Base-by-base conservation (phyloP, 1,284 basidiomycete species). In the Trametes sp. region DNA sequence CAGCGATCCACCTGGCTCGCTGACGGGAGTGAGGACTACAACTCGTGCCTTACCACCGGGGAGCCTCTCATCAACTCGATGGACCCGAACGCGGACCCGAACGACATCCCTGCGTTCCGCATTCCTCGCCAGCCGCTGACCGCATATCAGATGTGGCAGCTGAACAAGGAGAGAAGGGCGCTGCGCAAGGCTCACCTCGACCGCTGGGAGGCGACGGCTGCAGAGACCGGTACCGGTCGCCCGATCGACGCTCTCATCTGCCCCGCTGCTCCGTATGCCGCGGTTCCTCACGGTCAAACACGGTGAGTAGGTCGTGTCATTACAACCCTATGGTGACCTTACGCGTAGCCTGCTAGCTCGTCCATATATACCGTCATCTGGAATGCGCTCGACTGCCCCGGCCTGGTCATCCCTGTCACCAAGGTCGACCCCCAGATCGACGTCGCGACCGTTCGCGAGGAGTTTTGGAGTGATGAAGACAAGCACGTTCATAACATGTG, bases 311-410 rank as follows among this genome's bases (percentile, higher is more conserved):
- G 11, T 5, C 28, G 8, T 7, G 16, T n/a, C n/a, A n/a, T n/a
- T n/a, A n/a, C n/a, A n/a, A n/a, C n/a, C n/a, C n/a, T n/a, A n/a
- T n/a, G 35, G 13, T 7, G 23, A 6, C 21, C 10, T 21, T n/a
- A 49, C 33, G 4, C 9, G 4, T 41, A 19, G 19, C 2, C 2
- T n/a, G 1, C 10, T 16, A 68, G 64, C n/a, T 68, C 67, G 2
- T 64, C 67, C 1, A 54, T 68, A 13, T 68, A 68, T 21, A 92
- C 91, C 0, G 79, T 80, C 36, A 70, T 86, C 46, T 92, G 85
- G 83, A 94, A 93, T 70, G 73, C 81, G 5, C 80, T 91, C 29
- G 91, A 94, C 71, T 92, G 87, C 68, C 81, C 90, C 0, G 81
- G 84, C 1, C 78, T 85, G n/a, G 77, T 85, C 6, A 82, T 95